These are phyloP conservation scores for Dimocarpus longan DNA, from an alignment of 345 rosid genomes.

Conservation along the genomic window DNA sequence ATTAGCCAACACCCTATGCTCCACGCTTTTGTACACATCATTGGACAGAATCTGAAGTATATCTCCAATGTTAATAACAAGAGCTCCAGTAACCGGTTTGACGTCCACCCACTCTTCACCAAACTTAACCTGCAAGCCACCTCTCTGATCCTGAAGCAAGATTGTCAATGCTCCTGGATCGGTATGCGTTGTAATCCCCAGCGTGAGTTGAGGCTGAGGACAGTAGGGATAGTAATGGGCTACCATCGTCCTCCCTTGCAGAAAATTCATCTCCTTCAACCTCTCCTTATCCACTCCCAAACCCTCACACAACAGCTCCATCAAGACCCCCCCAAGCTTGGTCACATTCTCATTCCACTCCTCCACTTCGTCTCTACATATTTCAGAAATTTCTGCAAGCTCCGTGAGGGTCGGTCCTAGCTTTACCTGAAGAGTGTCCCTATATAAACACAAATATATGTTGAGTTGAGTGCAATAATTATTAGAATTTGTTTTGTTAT, in stretches of 20 bases:
- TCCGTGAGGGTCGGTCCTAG: neutral
- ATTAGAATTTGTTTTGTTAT: too few species aligned
- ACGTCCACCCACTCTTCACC: constrained; percentile 20
- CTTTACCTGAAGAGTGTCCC: neutral
- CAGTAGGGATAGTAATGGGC: constrained; percentile 29
- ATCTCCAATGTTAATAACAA: neutral
- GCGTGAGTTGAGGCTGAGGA: constrained; percentile 26
- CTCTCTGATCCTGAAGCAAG: constrained; percentile 22
- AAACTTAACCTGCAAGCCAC: constrained; percentile 21
- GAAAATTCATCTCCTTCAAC: constrained; percentile 22
- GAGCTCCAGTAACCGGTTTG: neutral
- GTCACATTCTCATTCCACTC: constrained; percentile 21
- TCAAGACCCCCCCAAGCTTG: constrained; percentile 13
- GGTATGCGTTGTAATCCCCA: constrained; percentile 19
- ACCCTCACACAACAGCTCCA: constrained; percentile 31
- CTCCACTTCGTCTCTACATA: constrained; percentile 21
- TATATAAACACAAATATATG: neutral
- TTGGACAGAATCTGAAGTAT: constrained; percentile 48
- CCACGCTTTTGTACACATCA: constrained; percentile 50
- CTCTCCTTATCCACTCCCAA: constrained; percentile 9
- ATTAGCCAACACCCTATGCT: constrained; percentile 37
- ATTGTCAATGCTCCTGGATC: constrained; percentile 25
- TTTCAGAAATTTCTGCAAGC: constrained; percentile 2
- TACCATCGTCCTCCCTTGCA: constrained; percentile 12
- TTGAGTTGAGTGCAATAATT: too few species aligned